Percentiles rank a stretch among this genome's conserved stretches.
These are phyloP conservation scores for Penicillium alfredii DNA, from an alignment of 495 filamentous ascomycete genomes.

Conservation along the genomic window DNA sequence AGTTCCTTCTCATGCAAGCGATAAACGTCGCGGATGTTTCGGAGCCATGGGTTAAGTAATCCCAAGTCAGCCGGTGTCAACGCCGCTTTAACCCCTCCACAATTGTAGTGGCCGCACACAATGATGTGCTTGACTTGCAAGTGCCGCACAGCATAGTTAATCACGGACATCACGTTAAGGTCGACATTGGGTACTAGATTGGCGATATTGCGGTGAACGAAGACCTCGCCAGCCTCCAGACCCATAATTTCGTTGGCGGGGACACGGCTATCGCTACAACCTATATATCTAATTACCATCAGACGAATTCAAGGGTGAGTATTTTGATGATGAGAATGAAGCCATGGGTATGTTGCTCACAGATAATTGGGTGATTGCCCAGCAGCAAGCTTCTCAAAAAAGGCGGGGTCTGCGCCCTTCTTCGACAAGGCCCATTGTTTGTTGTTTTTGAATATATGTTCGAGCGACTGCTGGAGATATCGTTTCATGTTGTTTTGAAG, in stretches of 20 bases:
- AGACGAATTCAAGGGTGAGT: neutral
- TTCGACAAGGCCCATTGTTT: constrained; percentile 61
- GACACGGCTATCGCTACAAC: constrained; percentile 77
- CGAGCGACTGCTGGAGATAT: constrained; percentile 18
- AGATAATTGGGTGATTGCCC: constrained; percentile 70
- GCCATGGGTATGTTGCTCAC: too few species aligned
- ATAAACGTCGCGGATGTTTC: constrained; percentile 59
- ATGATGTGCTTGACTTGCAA: constrained; percentile 76
- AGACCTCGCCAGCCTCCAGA: constrained; percentile 78
- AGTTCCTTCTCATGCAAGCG: constrained; percentile 36
- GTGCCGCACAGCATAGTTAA: constrained; percentile 70
- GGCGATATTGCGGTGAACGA: constrained; percentile 89
- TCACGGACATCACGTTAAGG: constrained; percentile 63
- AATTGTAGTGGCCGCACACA: constrained; percentile 74
- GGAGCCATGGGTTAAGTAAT: constrained; percentile 72
- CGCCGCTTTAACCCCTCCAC: constrained; percentile 68
- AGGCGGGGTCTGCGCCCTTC: constrained; percentile 53
- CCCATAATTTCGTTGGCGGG: constrained; percentile 79
- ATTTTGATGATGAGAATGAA: neutral
- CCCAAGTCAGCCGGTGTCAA: constrained; percentile 59
- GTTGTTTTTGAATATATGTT: constrained; percentile 44
- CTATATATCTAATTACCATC: constrained; percentile 50
- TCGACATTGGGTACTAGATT: constrained; percentile 74
- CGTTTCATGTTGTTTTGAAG: too few species aligned
- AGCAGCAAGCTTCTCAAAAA: constrained; percentile 59